phyloP scores from a whole-genome alignment of 2,329 filamentous ascomycete genomes.

The Colletotrichum sp. region DNA sequence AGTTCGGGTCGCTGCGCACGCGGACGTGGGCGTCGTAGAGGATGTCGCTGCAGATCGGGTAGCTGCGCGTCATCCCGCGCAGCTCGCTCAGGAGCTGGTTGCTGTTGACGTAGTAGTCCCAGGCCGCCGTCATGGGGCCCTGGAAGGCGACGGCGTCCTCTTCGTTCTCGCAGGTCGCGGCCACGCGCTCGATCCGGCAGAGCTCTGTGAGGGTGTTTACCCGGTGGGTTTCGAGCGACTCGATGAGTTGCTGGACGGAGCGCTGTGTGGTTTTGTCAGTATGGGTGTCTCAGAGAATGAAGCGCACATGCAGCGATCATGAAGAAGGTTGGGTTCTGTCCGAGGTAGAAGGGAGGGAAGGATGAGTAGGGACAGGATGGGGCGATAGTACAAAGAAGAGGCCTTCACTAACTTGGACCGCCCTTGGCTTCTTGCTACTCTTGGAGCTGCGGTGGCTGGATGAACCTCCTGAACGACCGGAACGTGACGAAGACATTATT shows the following conservation, averaged over 20 bases:
- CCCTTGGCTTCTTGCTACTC: conserved; percentile 30
- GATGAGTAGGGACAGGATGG: not conserved
- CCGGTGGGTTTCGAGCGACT: conserved; percentile 68
- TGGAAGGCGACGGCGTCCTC: conserved; percentile 65
- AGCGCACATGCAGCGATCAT: not conserved
- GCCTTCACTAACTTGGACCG: conserved; percentile 32
- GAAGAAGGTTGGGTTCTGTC: not conserved
- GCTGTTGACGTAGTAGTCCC: conserved; percentile 74
- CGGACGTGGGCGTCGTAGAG: conserved; percentile 69
- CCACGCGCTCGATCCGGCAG: conserved; percentile 72
- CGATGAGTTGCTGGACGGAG: conserved; percentile 59
- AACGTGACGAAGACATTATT: conserved; percentile 34
- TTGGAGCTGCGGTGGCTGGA: conserved; percentile 26
- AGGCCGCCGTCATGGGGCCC: conserved; percentile 72
- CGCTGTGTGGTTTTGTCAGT: conserved; percentile 26
- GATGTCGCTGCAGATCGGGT: conserved; percentile 70
- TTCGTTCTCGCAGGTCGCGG: conserved; percentile 61
- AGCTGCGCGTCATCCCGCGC: conserved; percentile 69
- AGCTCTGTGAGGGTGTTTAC: conserved; percentile 77
- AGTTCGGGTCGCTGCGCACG: conserved; percentile 68
- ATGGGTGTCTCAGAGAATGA: not conserved
- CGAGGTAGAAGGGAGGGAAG: not conserved
- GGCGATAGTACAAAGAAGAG: conserved; percentile 30
- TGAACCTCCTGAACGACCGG: conserved; percentile 24
- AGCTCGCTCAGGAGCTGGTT: conserved; percentile 74